Conservation (phyloP, 2,329 filamentous ascomycete genomes). For the Arthrobotrys sinensis region DNA sequence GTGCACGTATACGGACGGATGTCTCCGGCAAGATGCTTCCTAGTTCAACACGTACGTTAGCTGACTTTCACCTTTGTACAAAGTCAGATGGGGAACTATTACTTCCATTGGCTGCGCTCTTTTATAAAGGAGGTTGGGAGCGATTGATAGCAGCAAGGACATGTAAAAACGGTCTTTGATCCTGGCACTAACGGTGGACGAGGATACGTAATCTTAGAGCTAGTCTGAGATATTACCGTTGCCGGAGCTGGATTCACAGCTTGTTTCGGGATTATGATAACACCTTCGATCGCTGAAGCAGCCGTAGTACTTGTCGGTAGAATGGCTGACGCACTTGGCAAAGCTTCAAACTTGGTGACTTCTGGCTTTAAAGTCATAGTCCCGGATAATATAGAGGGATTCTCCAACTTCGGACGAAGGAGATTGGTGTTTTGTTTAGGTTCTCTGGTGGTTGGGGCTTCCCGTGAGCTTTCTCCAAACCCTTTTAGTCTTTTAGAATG, state of each 20-base stretch:
- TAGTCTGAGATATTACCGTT: conserved; percentile 32
- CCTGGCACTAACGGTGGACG: conserved; percentile 14
- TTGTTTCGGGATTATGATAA: conserved; percentile 20
- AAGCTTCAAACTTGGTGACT: no score
- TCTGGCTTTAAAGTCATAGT: no score
- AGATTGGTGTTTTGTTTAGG: no score
- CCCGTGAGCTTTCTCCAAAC: background rate
- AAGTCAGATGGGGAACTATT: background rate
- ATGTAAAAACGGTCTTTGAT: conserved; percentile 17
- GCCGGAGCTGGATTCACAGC: background rate
- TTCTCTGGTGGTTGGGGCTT: no score
- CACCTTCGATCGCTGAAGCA: conserved; percentile 45
- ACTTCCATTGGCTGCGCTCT: conserved; percentile 55
- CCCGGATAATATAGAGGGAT: no score
- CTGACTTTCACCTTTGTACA: no score
- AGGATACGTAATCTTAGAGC: conserved; percentile 29
- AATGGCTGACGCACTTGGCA: no score
- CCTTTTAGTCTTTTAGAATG: background rate
- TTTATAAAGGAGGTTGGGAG: conserved; percentile 14
- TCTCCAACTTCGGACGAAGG: no score
- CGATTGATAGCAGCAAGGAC: conserved; percentile 46
- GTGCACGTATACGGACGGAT: conserved; percentile 22
- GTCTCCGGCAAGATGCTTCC: conserved; percentile 26
- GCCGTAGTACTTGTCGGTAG: conserved; percentile 20
- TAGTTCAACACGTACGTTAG: background rate